A percentile compares a stretch with the other conserved stretches of the same genome.
Conservation (phyloP, 176 grass and related monocot genomes). For the Rhynchospora pubera region DNA sequence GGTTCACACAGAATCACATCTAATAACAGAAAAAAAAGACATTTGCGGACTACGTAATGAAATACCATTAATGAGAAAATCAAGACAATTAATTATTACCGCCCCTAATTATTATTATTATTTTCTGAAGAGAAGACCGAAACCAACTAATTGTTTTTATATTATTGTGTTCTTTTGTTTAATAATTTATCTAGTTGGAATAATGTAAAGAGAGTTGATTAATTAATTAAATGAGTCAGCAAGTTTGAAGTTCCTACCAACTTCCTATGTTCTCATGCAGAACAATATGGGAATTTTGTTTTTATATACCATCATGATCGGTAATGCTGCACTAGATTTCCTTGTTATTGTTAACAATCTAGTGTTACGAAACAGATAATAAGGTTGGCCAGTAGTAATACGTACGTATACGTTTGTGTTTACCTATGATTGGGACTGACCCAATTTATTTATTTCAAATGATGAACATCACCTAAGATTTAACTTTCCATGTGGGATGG, state of each 20-base stretch:
- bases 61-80: no score
- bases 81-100: background rate
- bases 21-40: no score
- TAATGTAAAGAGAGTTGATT: conserved; percentile 5
- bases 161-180: background rate
- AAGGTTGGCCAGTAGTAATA: background rate
- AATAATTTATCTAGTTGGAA: background rate
- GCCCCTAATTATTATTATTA: background rate
- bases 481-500: no score
- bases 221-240: background rate
- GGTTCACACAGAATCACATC: no score
- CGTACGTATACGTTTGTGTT: background rate
- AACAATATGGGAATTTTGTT: background rate
- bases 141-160: background rate
- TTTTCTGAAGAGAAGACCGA: background rate
- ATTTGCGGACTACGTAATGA: no score
- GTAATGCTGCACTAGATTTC: background rate
- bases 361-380: background rate
- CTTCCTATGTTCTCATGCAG: conserved; percentile 18
- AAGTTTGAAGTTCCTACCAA: conserved; percentile 10
- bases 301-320: background rate
- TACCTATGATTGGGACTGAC: background rate
- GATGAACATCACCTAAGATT: background rate
- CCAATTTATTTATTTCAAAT: background rate
- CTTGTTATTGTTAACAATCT: background rate